Evolutionary conservation across 1,284 basidiomycete genomes (phyloP).

Genomic region (Hypsizygus ulmarius): DNA sequence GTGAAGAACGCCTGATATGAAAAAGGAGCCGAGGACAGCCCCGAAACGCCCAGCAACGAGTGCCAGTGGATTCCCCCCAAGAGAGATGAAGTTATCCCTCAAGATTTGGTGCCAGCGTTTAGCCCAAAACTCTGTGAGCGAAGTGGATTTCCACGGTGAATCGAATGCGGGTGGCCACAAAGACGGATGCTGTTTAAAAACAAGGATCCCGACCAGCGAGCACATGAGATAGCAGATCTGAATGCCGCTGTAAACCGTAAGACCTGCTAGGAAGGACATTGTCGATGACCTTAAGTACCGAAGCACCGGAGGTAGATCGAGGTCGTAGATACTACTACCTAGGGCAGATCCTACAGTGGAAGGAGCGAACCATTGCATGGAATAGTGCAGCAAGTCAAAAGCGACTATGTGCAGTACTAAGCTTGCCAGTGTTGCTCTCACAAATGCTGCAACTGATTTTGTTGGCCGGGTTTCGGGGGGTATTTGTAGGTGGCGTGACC

Average conservation of each 20-base stretch:
- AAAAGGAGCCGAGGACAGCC: conserved; percentile 52
- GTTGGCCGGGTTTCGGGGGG: conserved; percentile 41
- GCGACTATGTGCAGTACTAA: conserved; percentile 35
- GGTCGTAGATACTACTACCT: conserved; percentile 53
- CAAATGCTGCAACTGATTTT: conserved; percentile 35
- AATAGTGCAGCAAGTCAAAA: conserved; percentile 41
- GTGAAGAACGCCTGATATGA: conserved; percentile 56
- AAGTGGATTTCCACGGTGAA: conserved; percentile 43
- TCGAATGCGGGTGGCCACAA: conserved; percentile 50
- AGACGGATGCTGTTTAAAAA: conserved; percentile 35
- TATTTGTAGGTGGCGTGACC: conserved; percentile 41
- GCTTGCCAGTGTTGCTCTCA: conserved; percentile 31
- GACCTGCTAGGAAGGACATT: conserved; percentile 40
- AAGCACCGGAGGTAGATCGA: conserved; percentile 34
- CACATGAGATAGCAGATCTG: conserved; percentile 40
- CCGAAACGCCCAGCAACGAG: conserved; percentile 44
- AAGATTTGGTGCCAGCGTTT: conserved; percentile 54
- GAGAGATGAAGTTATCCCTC: conserved; percentile 41
- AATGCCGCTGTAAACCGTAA: conserved; percentile 41
- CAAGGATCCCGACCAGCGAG: conserved; percentile 40
- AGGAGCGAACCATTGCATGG: conserved; percentile 38
- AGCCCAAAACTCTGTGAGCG: conserved; percentile 49
- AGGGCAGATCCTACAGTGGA: conserved; percentile 31
- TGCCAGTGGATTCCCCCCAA: conserved; percentile 42
- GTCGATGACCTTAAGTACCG: conserved; percentile 44